A percentile compares a stretch with the other conserved stretches of the same genome.
These are phyloP conservation scores for Xylaria digitata DNA, from an alignment of 2,329 filamentous ascomycete species.

Conservation along the genomic window DNA sequence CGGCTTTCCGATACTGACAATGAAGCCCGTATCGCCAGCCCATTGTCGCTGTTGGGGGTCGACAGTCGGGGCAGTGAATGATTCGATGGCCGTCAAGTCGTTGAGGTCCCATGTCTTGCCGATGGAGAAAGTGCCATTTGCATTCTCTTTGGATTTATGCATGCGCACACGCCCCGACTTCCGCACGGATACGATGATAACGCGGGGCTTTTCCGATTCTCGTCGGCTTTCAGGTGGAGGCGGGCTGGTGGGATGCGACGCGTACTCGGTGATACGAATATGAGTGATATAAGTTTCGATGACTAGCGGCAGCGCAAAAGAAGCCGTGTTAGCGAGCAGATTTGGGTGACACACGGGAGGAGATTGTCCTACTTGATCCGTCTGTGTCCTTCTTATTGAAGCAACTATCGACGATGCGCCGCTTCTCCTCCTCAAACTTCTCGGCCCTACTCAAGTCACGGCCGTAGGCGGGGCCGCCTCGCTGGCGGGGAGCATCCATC, in stretches of 20 bases:
- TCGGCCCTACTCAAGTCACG: constrained; percentile 70
- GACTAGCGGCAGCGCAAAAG: constrained; percentile 59
- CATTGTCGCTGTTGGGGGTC: constrained; percentile 73
- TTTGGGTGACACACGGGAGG: constrained; percentile 28
- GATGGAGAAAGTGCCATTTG: constrained; percentile 93
- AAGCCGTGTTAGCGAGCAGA: constrained; percentile 21
- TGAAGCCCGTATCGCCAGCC: constrained; percentile 86
- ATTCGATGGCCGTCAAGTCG: constrained; percentile 85
- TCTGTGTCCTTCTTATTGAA: constrained; percentile 91
- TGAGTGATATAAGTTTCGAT: constrained; percentile 98
- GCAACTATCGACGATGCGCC: constrained; percentile 92
- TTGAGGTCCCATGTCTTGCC: constrained; percentile 99
- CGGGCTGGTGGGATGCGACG: constrained; percentile 82
- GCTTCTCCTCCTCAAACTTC: constrained; percentile 96
- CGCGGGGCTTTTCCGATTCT: constrained; percentile 84
- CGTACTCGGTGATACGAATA: constrained; percentile 89
- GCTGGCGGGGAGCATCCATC: constrained; percentile 47
- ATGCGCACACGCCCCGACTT: constrained; percentile 93
- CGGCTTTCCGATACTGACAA: constrained; percentile 88
- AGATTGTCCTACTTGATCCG: constrained; percentile 76
- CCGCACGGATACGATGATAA: constrained; percentile 93
- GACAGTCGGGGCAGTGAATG: constrained; percentile 74
- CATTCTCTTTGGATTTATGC: constrained; percentile 97
- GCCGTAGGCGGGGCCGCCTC: constrained; percentile 50
- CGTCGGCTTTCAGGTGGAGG: constrained; percentile 81